Percentiles rank a stretch among this genome's conserved stretches.
These are phyloP conservation scores for Shiraia sp. DNA, from an alignment of 2,329 filamentous ascomycete genomes.

Conservation along the genomic window DNA sequence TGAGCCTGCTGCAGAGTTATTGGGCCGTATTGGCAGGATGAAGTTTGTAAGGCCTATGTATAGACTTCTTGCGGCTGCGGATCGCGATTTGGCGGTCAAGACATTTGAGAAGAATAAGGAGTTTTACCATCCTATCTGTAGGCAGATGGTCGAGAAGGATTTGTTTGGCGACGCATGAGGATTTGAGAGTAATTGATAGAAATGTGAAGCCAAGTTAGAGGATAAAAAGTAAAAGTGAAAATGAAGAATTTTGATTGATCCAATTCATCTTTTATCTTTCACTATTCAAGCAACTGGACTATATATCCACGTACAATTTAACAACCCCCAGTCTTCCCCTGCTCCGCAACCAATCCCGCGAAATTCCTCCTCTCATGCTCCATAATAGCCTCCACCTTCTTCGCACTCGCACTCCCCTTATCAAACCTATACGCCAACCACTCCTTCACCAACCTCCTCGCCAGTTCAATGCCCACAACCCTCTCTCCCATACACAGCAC, in stretches of 20 bases:
- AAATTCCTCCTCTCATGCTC: slow-evolving; percentile 51
- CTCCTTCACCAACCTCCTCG: slow-evolving; percentile 74
- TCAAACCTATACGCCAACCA: slow-evolving; percentile 88
- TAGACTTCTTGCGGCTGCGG: slow-evolving; percentile 72
- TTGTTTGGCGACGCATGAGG: slow-evolving; percentile 53
- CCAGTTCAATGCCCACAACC: slow-evolving; percentile 79
- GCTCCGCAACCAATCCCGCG: slow-evolving; percentile 21
- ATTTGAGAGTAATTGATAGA: no score
- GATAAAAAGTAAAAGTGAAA: no score
- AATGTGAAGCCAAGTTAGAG: no score
- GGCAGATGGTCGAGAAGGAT: slow-evolving; percentile 80
- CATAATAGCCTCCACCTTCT: slow-evolving; percentile 57
- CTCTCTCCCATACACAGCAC: slow-evolving; percentile 85
- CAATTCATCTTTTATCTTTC: no score
- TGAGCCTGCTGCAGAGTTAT: slow-evolving; percentile 70
- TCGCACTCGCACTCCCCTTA: slow-evolving; percentile 62
- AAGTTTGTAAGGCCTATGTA: slow-evolving; percentile 93
- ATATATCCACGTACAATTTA: no score
- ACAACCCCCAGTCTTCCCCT: slow-evolving; percentile 6
- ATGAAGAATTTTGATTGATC: no score
- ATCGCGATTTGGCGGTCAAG: slow-evolving; percentile 72
- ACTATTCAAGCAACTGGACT: no score
- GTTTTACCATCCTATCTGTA: slow-evolving; percentile 94
- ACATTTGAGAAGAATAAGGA: slow-evolving; percentile 87
- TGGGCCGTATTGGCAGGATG: slow-evolving; percentile 88